Evolutionary conservation across 306 rosid species (phyloP).

Genomic region (Vachellia pachyceras): DNA sequence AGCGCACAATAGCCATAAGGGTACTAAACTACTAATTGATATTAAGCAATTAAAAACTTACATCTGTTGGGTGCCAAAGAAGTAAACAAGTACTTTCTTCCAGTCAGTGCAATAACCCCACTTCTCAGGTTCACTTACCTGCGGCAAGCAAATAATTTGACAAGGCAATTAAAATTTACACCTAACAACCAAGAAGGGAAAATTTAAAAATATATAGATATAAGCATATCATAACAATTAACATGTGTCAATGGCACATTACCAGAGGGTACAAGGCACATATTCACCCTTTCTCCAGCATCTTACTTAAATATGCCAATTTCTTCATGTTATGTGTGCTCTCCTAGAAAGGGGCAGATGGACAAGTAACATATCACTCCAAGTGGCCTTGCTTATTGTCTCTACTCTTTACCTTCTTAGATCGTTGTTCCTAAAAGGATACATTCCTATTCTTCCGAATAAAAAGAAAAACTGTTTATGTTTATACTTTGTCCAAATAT

Average conservation of each 20-base stretch:
- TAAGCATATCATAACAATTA: neutral
- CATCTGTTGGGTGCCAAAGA: slow-evolving; percentile 97
- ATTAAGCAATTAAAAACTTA: slow-evolving; percentile 50
- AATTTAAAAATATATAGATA: too few species aligned
- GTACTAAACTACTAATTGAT: neutral
- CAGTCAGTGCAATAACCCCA: slow-evolving; percentile 88
- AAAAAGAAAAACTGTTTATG: neutral
- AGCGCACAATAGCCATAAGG: slow-evolving; percentile 12
- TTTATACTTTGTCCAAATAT: slow-evolving; percentile 4
- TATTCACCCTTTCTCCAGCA: neutral
- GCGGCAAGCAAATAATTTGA: slow-evolving; percentile 45
- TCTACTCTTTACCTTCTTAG: slow-evolving; percentile 18
- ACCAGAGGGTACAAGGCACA: neutral
- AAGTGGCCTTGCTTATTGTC: neutral
- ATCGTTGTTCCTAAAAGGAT: neutral
- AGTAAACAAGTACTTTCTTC: slow-evolving; percentile 90
- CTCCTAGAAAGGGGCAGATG: neutral
- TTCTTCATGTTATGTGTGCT: neutral
- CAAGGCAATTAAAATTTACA: slow-evolving; percentile 33
- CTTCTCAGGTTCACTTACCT: slow-evolving; percentile 90
- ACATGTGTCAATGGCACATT: neutral
- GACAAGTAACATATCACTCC: neutral
- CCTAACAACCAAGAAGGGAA: slow-evolving; percentile 1
- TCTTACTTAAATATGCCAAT: neutral
- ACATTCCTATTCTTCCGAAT: neutral